Percentiles rank a stretch among this genome's conserved stretches.
Conservation (phyloP, 208 protist species). For the Leishmania martiniquensis region DNA sequence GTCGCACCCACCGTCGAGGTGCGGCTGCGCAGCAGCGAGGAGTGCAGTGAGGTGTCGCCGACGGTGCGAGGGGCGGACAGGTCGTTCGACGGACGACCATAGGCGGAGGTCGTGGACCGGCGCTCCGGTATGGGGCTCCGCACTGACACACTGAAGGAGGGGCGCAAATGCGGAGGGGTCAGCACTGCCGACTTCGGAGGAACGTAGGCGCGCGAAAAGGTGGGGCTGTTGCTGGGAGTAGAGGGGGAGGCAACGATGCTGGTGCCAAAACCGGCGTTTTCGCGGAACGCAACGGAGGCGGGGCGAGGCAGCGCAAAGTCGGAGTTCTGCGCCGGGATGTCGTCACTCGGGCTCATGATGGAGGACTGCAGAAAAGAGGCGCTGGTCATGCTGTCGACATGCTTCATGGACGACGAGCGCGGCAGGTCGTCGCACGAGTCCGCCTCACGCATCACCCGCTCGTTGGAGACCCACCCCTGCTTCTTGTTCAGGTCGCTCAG, state of each 20-base stretch:
- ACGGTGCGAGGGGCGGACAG: slow-evolving; percentile 9
- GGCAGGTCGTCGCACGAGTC: slow-evolving; percentile 40
- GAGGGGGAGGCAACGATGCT: slow-evolving; percentile 15
- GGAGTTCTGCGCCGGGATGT: slow-evolving; percentile 27
- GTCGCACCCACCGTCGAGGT: slow-evolving; percentile 26
- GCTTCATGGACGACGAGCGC: slow-evolving; percentile 32
- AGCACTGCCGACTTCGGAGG: slow-evolving; percentile 17
- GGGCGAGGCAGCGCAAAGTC: slow-evolving; percentile 22
- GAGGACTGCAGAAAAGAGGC: slow-evolving; percentile 32
- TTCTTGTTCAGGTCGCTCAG: slow-evolving; percentile 58
- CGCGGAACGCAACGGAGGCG: slow-evolving; percentile 20
- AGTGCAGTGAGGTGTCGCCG: slow-evolving; percentile 5
- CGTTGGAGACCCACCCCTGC: slow-evolving; percentile 48
- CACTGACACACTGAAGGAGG: slow-evolving; percentile 7
- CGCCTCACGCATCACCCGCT: slow-evolving; percentile 37
- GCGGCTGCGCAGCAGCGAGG: slow-evolving; percentile 22
- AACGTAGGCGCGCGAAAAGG: slow-evolving; percentile 9
- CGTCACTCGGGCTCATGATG: slow-evolving; percentile 31
- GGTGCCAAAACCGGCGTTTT: slow-evolving; percentile 9
- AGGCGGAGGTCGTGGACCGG: slow-evolving; percentile 2
- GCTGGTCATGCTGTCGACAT: slow-evolving; percentile 28
- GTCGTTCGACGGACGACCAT: slow-evolving; percentile 12
- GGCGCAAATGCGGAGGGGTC: slow-evolving; percentile 16
- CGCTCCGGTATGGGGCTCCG: slow-evolving; percentile 3
- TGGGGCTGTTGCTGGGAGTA: slow-evolving; percentile 14